phyloP scores from a whole-genome alignment of 257 asterid species.

The Petunia axillaris region DNA sequence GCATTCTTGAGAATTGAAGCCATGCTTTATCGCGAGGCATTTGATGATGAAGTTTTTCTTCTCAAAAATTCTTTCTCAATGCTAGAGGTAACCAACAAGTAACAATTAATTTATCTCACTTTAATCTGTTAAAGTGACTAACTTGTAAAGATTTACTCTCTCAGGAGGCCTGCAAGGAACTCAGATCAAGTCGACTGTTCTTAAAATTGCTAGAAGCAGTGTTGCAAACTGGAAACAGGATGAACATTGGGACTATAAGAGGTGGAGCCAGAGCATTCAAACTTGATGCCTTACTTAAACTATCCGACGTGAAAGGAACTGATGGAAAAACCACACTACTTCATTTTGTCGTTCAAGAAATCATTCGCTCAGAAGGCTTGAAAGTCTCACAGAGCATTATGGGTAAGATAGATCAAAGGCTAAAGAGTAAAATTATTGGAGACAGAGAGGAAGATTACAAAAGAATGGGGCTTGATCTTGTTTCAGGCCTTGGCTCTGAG shows the following conservation, averaged over 20 bases:
- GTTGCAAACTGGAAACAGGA: constrained; percentile 90
- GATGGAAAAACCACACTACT: constrained; percentile 92
- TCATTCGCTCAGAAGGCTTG: constrained; percentile 83
- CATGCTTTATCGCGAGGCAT: constrained; percentile 87
- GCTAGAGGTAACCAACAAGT: constrained; percentile 62
- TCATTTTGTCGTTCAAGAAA: constrained; percentile 95
- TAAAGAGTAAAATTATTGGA: constrained; percentile 38
- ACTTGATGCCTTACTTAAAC: constrained; percentile 90
- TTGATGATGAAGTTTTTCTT: constrained; percentile 82
- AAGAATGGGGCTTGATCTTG: constrained; percentile 89
- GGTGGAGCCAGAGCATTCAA: constrained; percentile 97
- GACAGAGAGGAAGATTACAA: constrained; percentile 77
- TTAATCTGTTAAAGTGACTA: neutral
- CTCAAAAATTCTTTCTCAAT: constrained; percentile 83
- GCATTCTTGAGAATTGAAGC: constrained; percentile 82
- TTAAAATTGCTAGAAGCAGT: constrained; percentile 90
- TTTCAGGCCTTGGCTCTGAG: constrained; percentile 71
- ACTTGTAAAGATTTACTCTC: neutral
- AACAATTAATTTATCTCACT: neutral
- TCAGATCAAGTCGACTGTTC: constrained; percentile 90
- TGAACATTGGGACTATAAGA: constrained; percentile 89
- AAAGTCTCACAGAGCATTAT: constrained; percentile 89
- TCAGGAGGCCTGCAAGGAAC: constrained; percentile 95
- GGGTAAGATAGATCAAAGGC: constrained; percentile 74
- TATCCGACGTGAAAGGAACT: constrained; percentile 87